Base-by-base conservation (phyloP, 192 early-diverging fungal species). In the Entomortierella parvispora region DNA sequence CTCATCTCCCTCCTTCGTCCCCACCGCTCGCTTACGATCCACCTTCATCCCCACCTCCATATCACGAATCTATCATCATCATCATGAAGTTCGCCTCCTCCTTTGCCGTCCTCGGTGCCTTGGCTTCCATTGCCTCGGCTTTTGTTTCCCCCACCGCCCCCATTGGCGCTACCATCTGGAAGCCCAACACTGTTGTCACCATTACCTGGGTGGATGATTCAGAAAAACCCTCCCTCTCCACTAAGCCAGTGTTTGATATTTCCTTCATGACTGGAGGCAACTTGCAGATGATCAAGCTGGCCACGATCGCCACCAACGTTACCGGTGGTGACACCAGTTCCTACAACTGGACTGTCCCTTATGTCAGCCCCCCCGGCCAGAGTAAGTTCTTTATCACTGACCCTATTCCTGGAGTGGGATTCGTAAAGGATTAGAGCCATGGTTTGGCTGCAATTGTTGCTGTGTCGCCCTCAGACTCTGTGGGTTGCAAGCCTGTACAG, bases 71-170 rank as follows among this genome's bases (percentile, higher is more conserved):
- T 20, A 29, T 29, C 18, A 40, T 18, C 31, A 44, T n/a, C n/a
- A 76, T n/a, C 34, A 76, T 76, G 72, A 76, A 76, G 59, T 53
- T 68, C 59, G 14, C 43, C n/a, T 28, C 66, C 33, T 34, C 55
- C 51, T 57, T 68, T 33, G 65, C 66, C 37, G 4, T 53, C 42
- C 48, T 64, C 43, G 55, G 65, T 11, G 40, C 74, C 22, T 42
- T 67, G 22, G 61, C 66, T 47, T 67, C 65, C 17, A 32, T 57
- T 10, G 74, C 61, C 28, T 47, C 74, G 28, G 74, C 74, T 42
- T 77, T 57, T 23, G 65, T 77, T 55, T 68, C 55, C 31, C 74
- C 74, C 42, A 32, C 31, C 12, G 60, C 68, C 22, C 74, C 74
- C 15, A 57, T 66, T 60, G 60, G 59, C 28, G 23, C 14, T 1